Evolutionary conservation across 192 early-diverging fungal genomes (phyloP).

Genomic region (Backusella circina): DNA sequence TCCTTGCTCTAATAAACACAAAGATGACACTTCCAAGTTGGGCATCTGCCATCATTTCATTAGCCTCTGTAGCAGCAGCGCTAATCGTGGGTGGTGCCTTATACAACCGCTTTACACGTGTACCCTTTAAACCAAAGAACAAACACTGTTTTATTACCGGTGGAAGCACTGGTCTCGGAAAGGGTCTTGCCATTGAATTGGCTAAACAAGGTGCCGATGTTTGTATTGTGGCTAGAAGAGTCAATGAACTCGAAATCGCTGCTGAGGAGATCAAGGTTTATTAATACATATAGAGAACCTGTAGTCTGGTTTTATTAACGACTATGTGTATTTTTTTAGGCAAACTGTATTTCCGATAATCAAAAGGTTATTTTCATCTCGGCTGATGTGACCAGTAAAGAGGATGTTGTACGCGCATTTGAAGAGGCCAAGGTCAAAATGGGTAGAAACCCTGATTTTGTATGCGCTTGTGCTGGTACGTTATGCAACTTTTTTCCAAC

Average conservation of each 20-base stretch:
- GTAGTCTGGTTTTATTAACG: background rate
- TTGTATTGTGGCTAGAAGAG: conserved; percentile 60
- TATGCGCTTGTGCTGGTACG: conserved; percentile 56
- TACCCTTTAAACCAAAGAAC: conserved; percentile 39
- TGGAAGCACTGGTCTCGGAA: conserved; percentile 71
- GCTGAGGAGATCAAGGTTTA: conserved; percentile 54
- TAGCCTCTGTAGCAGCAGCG: conserved; percentile 4
- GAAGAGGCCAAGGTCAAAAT: conserved; percentile 49
- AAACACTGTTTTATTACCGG: conserved; percentile 75
- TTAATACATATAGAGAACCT: background rate
- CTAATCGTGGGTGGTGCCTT: conserved; percentile 7
- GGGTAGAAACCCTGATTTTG: conserved; percentile 49
- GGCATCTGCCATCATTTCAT: conserved; percentile 26
- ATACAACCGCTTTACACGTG: conserved; percentile 11
- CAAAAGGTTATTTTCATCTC: conserved; percentile 52
- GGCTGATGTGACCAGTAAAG: conserved; percentile 58
- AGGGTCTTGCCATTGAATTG: conserved; percentile 58
- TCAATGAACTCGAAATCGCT: conserved; percentile 45
- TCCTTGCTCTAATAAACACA: background rate
- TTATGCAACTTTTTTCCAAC: too few species aligned
- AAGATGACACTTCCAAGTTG: conserved; percentile 26
- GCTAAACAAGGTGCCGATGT: conserved; percentile 68
- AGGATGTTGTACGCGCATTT: conserved; percentile 52
- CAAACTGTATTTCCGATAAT: background rate
- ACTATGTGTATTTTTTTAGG: background rate